Evolutionary conservation across 192 early-diverging fungal genomes (phyloP).

Genomic region (Gryganskiella cystojenkinii): DNA sequence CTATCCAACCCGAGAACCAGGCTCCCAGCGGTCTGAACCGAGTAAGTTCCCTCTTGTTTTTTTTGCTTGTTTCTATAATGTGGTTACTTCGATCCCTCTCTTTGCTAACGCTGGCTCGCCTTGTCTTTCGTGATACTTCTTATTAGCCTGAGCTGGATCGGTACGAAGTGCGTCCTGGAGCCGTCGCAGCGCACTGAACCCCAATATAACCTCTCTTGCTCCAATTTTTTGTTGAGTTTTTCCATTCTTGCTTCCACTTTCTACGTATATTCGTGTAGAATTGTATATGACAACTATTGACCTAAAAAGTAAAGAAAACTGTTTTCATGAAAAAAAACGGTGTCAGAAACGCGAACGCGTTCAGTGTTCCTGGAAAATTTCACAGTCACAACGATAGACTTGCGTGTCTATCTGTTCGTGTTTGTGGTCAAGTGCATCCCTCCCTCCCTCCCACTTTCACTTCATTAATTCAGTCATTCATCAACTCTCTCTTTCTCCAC

Average conservation of each 20-base stretch:
- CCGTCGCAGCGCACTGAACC: background rate
- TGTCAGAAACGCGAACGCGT: too few species aligned
- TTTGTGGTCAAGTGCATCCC: background rate
- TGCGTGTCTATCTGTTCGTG: background rate
- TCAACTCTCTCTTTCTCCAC: background rate
- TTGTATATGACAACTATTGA: too few species aligned
- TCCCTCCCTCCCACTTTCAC: background rate
- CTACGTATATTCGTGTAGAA: background rate
- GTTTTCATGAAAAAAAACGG: too few species aligned
- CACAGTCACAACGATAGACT: too few species aligned
- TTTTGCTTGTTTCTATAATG: background rate
- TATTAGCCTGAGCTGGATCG: conserved; percentile 23
- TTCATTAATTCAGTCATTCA: background rate
- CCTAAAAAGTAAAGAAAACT: too few species aligned
- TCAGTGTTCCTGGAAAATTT: too few species aligned
- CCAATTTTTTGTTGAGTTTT: background rate
- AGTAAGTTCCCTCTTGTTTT: conserved; percentile 13
- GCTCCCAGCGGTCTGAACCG: conserved; percentile 6
- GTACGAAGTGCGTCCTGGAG: conserved; percentile 20
- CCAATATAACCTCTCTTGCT: background rate
- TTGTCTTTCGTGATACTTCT: background rate
- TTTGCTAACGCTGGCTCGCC: background rate
- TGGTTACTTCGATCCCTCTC: too few species aligned
- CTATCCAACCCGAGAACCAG: conserved; percentile 33
- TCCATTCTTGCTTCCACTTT: background rate